Percentiles rank a stretch among this genome's conserved stretches.
Evolutionary conservation across 176 grass and related monocot genomes (phyloP).

Genomic region (Carex cristatella): DNA sequence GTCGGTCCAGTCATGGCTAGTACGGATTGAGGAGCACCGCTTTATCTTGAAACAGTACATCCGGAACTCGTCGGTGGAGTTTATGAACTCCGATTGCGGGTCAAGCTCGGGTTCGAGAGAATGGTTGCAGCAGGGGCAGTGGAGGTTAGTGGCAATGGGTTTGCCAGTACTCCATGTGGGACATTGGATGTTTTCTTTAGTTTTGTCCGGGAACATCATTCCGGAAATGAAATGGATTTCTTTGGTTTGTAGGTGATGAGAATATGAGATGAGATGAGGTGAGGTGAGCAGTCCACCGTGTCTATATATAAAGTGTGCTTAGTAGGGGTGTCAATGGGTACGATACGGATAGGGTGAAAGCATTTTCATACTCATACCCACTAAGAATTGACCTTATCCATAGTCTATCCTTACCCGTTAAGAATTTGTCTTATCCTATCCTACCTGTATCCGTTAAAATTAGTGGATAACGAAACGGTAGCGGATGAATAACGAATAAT

Average conservation of each 20-base stretch:
- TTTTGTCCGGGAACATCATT: not conserved
- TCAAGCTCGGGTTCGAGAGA: not conserved
- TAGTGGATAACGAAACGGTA: too few relatives aligned
- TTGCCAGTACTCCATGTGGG: not conserved
- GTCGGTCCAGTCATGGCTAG: conserved; percentile 7
- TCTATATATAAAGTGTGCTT: not conserved
- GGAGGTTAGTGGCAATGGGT: not conserved
- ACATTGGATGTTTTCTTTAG: not conserved
- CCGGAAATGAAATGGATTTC: too few relatives aligned
- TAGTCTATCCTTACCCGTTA: too few relatives aligned
- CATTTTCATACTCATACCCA: too few relatives aligned
- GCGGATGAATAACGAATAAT: too few relatives aligned
- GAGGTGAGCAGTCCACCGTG: not conserved
- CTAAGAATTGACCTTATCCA: too few relatives aligned
- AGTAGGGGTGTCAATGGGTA: too few relatives aligned
- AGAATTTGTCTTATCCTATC: too few relatives aligned
- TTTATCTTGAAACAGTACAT: conserved; percentile 13
- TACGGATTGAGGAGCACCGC: not conserved
- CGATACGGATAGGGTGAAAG: too few relatives aligned
- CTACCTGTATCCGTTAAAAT: too few relatives aligned
- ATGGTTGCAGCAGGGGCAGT: not conserved
- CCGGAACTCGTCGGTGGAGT: conserved; percentile 5
- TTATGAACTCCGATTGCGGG: not conserved
- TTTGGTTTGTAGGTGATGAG: too few relatives aligned
- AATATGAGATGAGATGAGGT: not conserved